These are phyloP conservation scores for Penicillium goetzii DNA, from an alignment of 495 filamentous ascomycete species.

Conservation along the genomic window DNA sequence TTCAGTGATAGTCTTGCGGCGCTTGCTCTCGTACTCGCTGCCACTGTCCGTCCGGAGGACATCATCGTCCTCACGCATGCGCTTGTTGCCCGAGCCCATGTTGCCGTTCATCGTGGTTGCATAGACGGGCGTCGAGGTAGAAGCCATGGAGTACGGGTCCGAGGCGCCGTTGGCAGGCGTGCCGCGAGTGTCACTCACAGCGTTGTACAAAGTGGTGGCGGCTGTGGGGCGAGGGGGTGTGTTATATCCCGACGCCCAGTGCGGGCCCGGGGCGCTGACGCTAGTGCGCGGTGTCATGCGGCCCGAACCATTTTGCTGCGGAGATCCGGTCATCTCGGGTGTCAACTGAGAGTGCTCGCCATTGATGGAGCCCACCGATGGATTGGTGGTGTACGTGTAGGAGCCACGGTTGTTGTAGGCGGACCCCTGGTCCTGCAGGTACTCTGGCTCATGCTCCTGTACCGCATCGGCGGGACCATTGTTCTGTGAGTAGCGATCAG, in stretches of 20 bases:
- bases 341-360: slow-evolving; percentile 82
- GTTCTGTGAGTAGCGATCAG: slow-evolving; percentile 57
- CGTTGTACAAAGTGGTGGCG: slow-evolving; percentile 84
- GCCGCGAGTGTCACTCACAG: slow-evolving; percentile 82
- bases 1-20: slow-evolving; percentile 79
- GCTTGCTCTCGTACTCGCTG: slow-evolving; percentile 72
- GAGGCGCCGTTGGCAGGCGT: slow-evolving; percentile 66
- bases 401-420: slow-evolving; percentile 70
- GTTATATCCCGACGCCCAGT: slow-evolving; percentile 78
- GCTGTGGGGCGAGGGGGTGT: slow-evolving; percentile 76
- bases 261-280: slow-evolving; percentile 61
- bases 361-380: slow-evolving; percentile 64
- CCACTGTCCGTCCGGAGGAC: slow-evolving; percentile 70
- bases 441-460: slow-evolving; percentile 78
- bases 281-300: slow-evolving; percentile 84
- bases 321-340: slow-evolving; percentile 84
- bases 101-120: slow-evolving; percentile 67
- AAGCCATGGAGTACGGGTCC: slow-evolving; percentile 69
- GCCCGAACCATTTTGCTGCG: slow-evolving; percentile 85
- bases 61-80: slow-evolving; percentile 78
- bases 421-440: slow-evolving; percentile 70
- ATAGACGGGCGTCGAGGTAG: slow-evolving; percentile 59
- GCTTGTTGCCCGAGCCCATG: slow-evolving; percentile 66
- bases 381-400: slow-evolving; percentile 73
- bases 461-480: slow-evolving; percentile 70